Percentiles rank a stretch among this genome's conserved stretches.
Evolutionary conservation across 352 stramenopile species (phyloP).

Genomic region (Phytophthora podocarpi): DNA sequence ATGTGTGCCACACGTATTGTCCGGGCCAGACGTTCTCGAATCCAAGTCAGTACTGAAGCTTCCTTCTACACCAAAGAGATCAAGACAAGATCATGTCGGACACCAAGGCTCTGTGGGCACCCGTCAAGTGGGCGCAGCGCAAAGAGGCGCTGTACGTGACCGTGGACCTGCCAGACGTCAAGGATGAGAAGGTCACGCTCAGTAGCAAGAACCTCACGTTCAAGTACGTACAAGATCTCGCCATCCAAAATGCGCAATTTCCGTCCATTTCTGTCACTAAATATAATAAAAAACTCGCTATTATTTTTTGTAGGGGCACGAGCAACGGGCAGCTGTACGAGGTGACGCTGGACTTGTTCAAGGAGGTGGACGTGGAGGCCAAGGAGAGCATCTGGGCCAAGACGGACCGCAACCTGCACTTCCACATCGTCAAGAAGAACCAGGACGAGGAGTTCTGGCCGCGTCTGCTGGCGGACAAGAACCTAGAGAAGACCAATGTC

Average conservation of each 20-base stretch:
- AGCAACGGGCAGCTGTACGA: conserved; percentile 94
- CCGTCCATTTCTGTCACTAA: no score
- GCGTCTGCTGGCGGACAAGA: conserved; percentile 95
- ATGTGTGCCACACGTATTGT: conserved; percentile 12
- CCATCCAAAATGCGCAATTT: no score
- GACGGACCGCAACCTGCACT: conserved; percentile 94
- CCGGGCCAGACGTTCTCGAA: conserved; percentile 41
- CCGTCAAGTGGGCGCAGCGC: conserved; percentile 97
- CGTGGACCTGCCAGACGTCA: conserved; percentile 94
- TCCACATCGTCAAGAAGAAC: conserved; percentile 96
- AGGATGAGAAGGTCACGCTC: conserved; percentile 93
- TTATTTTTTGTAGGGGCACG: conserved; percentile 59
- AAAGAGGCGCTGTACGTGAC: conserved; percentile 97
- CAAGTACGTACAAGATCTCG: conserved; percentile 45
- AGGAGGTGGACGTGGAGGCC: conserved; percentile 90
- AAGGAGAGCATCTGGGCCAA: conserved; percentile 96
- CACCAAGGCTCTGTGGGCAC: conserved; percentile 77
- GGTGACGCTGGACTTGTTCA: conserved; percentile 95
- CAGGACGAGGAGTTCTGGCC: conserved; percentile 96
- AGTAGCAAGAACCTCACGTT: conserved; percentile 91
- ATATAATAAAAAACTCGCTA: no score
- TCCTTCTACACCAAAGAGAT: conserved; percentile 5
- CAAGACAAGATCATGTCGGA: conserved; percentile 32
- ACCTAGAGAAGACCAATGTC: conserved; percentile 96
- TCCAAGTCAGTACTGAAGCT: conserved; percentile 21